Evolutionary conservation across 768 basidiomycete genomes (phyloP).

Genomic region (Porphyrellus cyaneotinctus): DNA sequence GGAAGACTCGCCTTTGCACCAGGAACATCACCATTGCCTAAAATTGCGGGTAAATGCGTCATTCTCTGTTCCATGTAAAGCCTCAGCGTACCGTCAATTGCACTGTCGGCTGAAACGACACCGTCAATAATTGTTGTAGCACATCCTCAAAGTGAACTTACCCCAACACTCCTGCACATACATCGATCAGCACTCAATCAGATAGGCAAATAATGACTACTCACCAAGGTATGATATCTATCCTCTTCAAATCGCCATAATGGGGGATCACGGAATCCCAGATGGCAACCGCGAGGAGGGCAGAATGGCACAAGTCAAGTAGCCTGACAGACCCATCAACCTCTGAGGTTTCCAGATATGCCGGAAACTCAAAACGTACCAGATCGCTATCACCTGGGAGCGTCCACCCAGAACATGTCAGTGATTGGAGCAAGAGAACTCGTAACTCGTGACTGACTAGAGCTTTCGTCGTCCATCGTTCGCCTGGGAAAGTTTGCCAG

Average conservation of each 20-base stretch:
- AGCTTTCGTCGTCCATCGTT: conserved; percentile 15
- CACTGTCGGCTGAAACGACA: conserved; percentile 12
- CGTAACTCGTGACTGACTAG: conserved; percentile 12
- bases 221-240: conserved; percentile 23
- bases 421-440: too few species aligned
- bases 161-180: conserved; percentile 22
- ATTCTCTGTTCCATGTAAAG: not conserved
- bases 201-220: not conserved
- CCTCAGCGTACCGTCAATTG: conserved; percentile 17
- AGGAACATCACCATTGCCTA: conserved; percentile 28
- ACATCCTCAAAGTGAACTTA: conserved; percentile 3
- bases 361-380: conserved; percentile 4
- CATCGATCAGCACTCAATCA: not conserved
- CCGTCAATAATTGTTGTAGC: not conserved
- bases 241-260: conserved; percentile 14
- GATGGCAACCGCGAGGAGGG: conserved; percentile 17
- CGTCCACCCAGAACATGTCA: not conserved
- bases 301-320: conserved; percentile 25
- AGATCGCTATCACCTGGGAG: conserved; percentile 18
- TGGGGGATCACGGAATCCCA: conserved; percentile 22
- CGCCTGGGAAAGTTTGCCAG: conserved; percentile 15
- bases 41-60: not conserved
- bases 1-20: conserved; percentile 15
- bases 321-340: conserved; percentile 10
- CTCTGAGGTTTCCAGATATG: not conserved